These are phyloP conservation scores for Gigaspora rosea DNA, from an alignment of 192 early-diverging fungal species.

Conservation along the genomic window DNA sequence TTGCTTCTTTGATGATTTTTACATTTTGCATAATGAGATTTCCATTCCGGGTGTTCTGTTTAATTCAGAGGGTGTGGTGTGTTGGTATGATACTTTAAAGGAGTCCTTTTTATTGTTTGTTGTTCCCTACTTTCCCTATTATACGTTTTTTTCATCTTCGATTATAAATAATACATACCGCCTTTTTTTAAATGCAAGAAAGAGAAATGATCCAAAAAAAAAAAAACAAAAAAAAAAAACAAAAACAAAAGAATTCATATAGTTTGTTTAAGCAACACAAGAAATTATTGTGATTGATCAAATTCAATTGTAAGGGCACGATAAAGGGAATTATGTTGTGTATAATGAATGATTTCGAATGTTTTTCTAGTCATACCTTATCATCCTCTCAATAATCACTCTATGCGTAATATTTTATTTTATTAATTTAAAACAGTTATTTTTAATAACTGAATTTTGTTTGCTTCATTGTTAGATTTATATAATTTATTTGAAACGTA, in stretches of 20 bases:
- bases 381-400: too few relatives aligned
- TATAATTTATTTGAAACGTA: too few relatives aligned
- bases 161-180: constrained; percentile 29
- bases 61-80: constrained; percentile 20
- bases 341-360: too few relatives aligned
- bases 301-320: too few relatives aligned
- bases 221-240: constrained; percentile 3
- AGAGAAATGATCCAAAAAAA: not conserved
- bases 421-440: too few relatives aligned
- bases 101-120: constrained; percentile 18
- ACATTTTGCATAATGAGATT: constrained; percentile 7
- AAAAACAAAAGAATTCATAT: not conserved
- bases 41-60: constrained; percentile 15
- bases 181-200: constrained; percentile 20
- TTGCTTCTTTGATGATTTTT: constrained; percentile 2
- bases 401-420: too few relatives aligned
- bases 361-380: too few relatives aligned
- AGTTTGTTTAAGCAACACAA: not conserved
- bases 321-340: too few relatives aligned
- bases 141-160: not conserved
- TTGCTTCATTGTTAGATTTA: too few relatives aligned
- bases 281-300: too few relatives aligned
- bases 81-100: constrained; percentile 11
- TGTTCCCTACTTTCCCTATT: not conserved
- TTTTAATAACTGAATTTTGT: too few relatives aligned